phyloP scores from a whole-genome alignment of 805 yeast genomes.

The Torulaspora franciscae region DNA sequence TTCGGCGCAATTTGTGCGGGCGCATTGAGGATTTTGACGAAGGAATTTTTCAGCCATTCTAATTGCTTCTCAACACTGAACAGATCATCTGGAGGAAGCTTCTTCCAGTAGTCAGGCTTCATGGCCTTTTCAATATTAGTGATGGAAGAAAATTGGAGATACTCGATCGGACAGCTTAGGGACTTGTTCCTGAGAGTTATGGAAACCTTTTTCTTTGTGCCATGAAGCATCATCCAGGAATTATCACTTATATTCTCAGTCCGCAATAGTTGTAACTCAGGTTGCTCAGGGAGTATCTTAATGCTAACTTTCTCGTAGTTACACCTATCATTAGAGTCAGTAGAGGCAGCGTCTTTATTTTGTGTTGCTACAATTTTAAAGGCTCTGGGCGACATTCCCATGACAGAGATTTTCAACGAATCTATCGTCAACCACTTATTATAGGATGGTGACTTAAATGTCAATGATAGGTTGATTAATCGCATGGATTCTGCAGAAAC shows the following conservation, averaged over 20 bases:
- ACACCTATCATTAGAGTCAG: constrained; percentile 5
- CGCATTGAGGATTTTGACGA: constrained; percentile 17
- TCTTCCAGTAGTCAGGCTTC: constrained; percentile 31
- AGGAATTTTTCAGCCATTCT: constrained; percentile 21
- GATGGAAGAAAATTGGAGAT: constrained; percentile 19
- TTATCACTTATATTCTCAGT: constrained; percentile 24
- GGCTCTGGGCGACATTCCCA: constrained; percentile 20
- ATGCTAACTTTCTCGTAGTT: constrained; percentile 10
- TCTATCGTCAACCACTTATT: constrained; percentile 12
- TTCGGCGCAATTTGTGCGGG: constrained; percentile 26
- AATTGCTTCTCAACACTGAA: constrained; percentile 27
- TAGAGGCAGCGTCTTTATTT: constrained; percentile 1
- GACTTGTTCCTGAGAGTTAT: constrained; percentile 30
- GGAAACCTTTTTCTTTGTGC: constrained; percentile 22
- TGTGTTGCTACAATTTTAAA: constrained; percentile 19
- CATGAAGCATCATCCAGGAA: constrained; percentile 33
- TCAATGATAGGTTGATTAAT: constrained; percentile 33
- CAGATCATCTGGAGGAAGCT: constrained; percentile 27
- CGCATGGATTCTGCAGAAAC: constrained; percentile 39
- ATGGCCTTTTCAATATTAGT: constrained; percentile 26
- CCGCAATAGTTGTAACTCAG: constrained; percentile 28
- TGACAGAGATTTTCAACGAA: constrained; percentile 22
- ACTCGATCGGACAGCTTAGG: constrained; percentile 24
- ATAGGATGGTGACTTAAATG: constrained; percentile 19
- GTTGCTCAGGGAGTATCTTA: constrained; percentile 31